Conservation (phyloP, 495 filamentous ascomycete genomes). For the Entonaema liquescens region DNA sequence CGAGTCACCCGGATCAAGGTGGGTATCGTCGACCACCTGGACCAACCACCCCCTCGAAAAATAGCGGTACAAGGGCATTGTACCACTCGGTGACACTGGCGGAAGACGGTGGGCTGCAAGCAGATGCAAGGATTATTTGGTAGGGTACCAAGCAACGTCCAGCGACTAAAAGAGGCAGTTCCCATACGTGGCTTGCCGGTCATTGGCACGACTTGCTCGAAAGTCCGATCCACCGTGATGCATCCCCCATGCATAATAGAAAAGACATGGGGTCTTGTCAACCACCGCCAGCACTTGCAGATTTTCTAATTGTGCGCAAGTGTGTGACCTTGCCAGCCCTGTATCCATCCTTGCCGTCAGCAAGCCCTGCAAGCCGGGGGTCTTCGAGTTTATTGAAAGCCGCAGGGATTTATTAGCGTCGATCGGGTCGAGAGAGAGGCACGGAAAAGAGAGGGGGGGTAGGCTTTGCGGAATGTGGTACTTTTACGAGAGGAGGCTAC, state of each 20-base stretch:
- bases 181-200: slow-evolving; percentile 36
- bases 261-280: slow-evolving; percentile 28
- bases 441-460: slow-evolving; percentile 9
- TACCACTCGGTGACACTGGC: slow-evolving; percentile 48
- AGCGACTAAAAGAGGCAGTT: slow-evolving; percentile 46
- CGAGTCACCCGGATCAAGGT: slow-evolving; percentile 43
- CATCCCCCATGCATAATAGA: slow-evolving; percentile 25
- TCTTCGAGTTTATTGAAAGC: slow-evolving; percentile 42
- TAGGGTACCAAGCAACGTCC: slow-evolving; percentile 39
- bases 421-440: slow-evolving; percentile 32
- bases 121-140: slow-evolving; percentile 38
- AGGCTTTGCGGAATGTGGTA: slow-evolving; percentile 27
- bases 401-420: slow-evolving; percentile 42
- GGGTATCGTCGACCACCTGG: slow-evolving; percentile 46
- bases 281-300: slow-evolving; percentile 41
- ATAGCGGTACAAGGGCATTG: slow-evolving; percentile 38
- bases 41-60: slow-evolving; percentile 46
- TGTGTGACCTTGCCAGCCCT: slow-evolving; percentile 45
- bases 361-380: slow-evolving; percentile 40
- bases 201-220: slow-evolving; percentile 30
- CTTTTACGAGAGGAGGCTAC: slow-evolving; percentile 23
- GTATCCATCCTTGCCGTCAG: slow-evolving; percentile 39
- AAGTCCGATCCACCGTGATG: slow-evolving; percentile 42
- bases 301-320: slow-evolving; percentile 36
- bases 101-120: slow-evolving; percentile 47